Evolutionary conservation across 768 basidiomycete genomes (phyloP).

Genomic region (Phanerochaete sordida): DNA sequence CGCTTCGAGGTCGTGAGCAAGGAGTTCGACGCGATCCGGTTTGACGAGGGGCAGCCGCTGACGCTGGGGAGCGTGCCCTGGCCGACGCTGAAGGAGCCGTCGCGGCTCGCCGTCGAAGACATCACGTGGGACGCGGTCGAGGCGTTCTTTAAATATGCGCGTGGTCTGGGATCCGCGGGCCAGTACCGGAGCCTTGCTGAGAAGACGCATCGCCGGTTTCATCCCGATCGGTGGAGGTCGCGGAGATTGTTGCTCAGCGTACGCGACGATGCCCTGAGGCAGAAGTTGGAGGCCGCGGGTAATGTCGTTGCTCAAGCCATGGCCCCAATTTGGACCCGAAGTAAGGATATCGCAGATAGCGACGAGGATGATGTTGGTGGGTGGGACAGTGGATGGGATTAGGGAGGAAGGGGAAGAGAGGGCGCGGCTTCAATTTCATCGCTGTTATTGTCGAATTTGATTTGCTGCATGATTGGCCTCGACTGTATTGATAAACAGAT

Average conservation of each 20-base stretch:
- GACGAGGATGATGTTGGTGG: too few species aligned
- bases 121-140: slow-evolving; percentile 72
- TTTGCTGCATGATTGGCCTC: too few species aligned
- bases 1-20: slow-evolving; percentile 58
- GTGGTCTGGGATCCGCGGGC: slow-evolving; percentile 48
- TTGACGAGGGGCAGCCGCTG: slow-evolving; percentile 47
- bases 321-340: slow-evolving; percentile 54
- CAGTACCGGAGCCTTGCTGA: slow-evolving; percentile 65
- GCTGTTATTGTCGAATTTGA: too few species aligned
- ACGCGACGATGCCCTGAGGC: slow-evolving; percentile 52
- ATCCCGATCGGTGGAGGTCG: slow-evolving; percentile 76
- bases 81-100: slow-evolving; percentile 61
- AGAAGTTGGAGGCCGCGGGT: slow-evolving; percentile 61
- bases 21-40: slow-evolving; percentile 60
- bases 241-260: slow-evolving; percentile 58
- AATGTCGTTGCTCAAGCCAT: slow-evolving; percentile 73
- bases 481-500: too few species aligned
- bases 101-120: slow-evolving; percentile 53
- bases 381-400: too few species aligned
- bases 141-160: slow-evolving; percentile 59
- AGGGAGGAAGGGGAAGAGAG: too few species aligned
- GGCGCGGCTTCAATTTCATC: too few species aligned
- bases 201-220: slow-evolving; percentile 69
- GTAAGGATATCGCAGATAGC: neutral
- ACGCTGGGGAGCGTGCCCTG: slow-evolving; percentile 66